These are phyloP conservation scores for Fabrea salina DNA, from an alignment of 169 alveolate genomes.

Conservation along the genomic window DNA sequence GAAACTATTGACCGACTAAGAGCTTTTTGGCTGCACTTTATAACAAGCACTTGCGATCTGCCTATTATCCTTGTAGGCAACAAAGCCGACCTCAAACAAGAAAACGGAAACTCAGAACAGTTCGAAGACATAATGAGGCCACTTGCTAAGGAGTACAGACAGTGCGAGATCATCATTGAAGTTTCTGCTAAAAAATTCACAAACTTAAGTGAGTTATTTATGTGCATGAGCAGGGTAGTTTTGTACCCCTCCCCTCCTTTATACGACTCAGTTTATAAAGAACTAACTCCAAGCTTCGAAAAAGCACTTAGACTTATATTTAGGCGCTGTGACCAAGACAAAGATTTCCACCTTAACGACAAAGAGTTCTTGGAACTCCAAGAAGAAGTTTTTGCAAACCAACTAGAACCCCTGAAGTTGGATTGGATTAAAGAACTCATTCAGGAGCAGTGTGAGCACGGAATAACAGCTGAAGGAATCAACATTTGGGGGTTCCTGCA, in stretches of 20 bases:
- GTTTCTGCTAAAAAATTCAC: conserved; percentile 50
- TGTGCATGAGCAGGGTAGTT: conserved; percentile 68
- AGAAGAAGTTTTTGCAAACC: conserved; percentile 53
- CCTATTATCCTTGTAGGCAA: conserved; percentile 78
- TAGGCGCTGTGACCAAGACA: conserved; percentile 64
- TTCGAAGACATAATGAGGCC: conserved; percentile 47
- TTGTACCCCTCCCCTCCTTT: conserved; percentile 75
- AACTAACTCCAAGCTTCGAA: conserved; percentile 51
- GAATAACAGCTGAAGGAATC: conserved; percentile 36
- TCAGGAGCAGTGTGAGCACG: conserved; percentile 37
- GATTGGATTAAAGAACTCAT: conserved; percentile 64
- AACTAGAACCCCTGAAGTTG: conserved; percentile 48
- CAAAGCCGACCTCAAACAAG: conserved; percentile 51
- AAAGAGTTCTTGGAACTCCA: conserved; percentile 56
- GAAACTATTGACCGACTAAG: conserved; percentile 50
- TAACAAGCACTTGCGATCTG: not conserved
- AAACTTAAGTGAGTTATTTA: conserved; percentile 55
- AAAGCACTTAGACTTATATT: conserved; percentile 68
- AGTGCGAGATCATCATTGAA: conserved; percentile 71
- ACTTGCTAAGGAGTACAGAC: conserved; percentile 44
- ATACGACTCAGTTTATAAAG: conserved; percentile 47
- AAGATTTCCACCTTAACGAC: conserved; percentile 52
- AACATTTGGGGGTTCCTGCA: conserved; percentile 61
- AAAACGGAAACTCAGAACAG: conserved; percentile 15
- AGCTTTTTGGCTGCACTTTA: conserved; percentile 52